Conservation (phyloP, 345 rosid species). For the Stellera chamaejasme region DNA sequence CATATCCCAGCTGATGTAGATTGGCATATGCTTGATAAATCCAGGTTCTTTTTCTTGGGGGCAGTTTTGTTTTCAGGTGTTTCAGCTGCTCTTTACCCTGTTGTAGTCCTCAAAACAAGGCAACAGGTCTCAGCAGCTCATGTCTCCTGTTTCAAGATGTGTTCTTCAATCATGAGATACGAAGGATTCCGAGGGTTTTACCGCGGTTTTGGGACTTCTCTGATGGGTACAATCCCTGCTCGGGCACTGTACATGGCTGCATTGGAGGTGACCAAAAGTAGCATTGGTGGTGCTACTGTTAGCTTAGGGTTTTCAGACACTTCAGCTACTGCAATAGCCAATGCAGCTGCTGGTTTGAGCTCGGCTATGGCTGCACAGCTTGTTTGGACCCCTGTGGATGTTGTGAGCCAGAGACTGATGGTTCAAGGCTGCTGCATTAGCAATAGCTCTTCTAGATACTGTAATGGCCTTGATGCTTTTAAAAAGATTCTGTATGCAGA, state of each 20-base stretch:
- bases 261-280: slow-evolving; percentile 77
- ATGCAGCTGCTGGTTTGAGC: slow-evolving; percentile 80
- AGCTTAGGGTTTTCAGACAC: slow-evolving; percentile 73
- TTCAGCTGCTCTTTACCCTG: slow-evolving; percentile 83
- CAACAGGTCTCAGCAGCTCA: slow-evolving; percentile 62
- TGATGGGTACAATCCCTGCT: slow-evolving; percentile 88
- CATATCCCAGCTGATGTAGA: slow-evolving; percentile 77
- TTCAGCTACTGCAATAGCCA: slow-evolving; percentile 53
- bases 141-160: slow-evolving; percentile 51
- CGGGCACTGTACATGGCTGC: slow-evolving; percentile 92
- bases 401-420: slow-evolving; percentile 92
- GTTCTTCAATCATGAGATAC: slow-evolving; percentile 44
- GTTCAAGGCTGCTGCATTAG: slow-evolving; percentile 46
- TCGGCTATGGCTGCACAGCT: slow-evolving; percentile 90
- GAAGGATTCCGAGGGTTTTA: slow-evolving; percentile 85
- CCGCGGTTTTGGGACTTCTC: slow-evolving; percentile 81
- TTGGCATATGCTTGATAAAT: slow-evolving; percentile 97
- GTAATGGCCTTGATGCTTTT: slow-evolving; percentile 77
- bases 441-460: slow-evolving; percentile 30
- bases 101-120: slow-evolving; percentile 74
- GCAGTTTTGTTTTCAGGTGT: slow-evolving; percentile 89
- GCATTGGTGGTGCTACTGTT: slow-evolving; percentile 59
- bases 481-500: slow-evolving; percentile 58
- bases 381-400: slow-evolving; percentile 88
- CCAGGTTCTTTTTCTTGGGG: slow-evolving; percentile 80